Evolutionary conservation across 2,329 filamentous ascomycete species (phyloP), one percentile per base, ranked within the genome.

Genomic region (Allantophomopsis lycopodina): DNA sequence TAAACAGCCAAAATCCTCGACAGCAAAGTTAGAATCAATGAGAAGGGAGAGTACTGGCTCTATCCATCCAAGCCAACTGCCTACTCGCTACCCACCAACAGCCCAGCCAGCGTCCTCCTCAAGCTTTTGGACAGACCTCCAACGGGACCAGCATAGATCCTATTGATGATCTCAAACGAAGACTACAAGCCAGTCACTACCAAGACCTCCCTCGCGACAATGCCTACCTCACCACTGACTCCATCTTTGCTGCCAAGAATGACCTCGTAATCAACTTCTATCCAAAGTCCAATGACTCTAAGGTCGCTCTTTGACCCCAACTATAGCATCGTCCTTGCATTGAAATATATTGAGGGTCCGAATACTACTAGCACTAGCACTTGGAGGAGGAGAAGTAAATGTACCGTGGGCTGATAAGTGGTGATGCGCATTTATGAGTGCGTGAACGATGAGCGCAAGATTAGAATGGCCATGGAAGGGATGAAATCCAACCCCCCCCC

Each of bases 171-270:
- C 42, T 73, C 73, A 4, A 68, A 71, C 42, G 64, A 70, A 2
- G 71, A 70, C 7, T 77, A 79, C 62, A 80, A 76, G 50, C 66
- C 78, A 0, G 68, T 93, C 36, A 81, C 79, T 0, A 83, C 79
- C 1, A 83, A 91, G 56, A 76, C 91, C 40, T 86, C 54, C 79
- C 83, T 57, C 67, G 68, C 45, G 65, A 73, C 45, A 73, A 80
- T 60, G 69, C 73, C 36, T 81, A 81, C 55, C 64, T 84, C 36
- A 55, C 56, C 36, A 59, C 59, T 18, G 60, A 62, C 47, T 60
- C 60, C 32, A 65, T 66, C 40, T 69, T 64, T 44, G 66, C 66
- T 40, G 66, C 70, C 53, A 70, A 70, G 59, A 59, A 66, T 37
- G 66, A 69, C 40, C 54, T 70, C 10, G 50, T 69, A 2, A 53